Evolutionary conservation across 1,284 basidiomycete species (phyloP), one percentile per base, ranked within the genome.

Genomic region (Trichosporon sp.): DNA sequence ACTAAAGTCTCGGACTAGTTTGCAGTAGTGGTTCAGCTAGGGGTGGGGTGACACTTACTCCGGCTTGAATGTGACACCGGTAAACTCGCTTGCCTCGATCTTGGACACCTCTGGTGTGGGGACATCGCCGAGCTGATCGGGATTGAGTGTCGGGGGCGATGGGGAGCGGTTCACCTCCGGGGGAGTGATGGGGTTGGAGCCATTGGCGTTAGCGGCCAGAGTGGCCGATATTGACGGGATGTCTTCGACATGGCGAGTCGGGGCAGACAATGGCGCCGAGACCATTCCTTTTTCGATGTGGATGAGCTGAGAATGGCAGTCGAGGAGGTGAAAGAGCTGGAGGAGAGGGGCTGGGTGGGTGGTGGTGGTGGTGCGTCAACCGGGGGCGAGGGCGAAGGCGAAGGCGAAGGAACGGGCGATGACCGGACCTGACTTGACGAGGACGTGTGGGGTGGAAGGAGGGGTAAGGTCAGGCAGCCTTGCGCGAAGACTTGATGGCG

Each of bases 21-120:
- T n/a, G 11, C 34, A 13, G 34, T 3, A 14, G 44, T 23, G 11
- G 23, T 23, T 46, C 44, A 11, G 44, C 44, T 3, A 37, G 34
- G 9, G 21, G 7, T 13, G 19, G 32, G 29, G 13, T 31, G 1
- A 5, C 31, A 74, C 77, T 71, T 56, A 79, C 77, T 79, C 77
- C 58, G 77, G 77, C 13, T 69, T 73, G 62, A 81, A 81, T 0
- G 73, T 73, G 7, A 81, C 78, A 4, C 79, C 79, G 4, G 78
- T 78, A 29, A 74, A 74, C 44, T 76, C 74, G 36, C 70, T 71
- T 25, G 75, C 74, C 68, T 81, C 79, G 25, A 81, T 77, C 73
- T 78, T 74, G 29, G 76, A 78, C 33, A 79, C 72, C 59, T 81
- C 79, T 3, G 72, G 74, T 36, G 65, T 59, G 36, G 59, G 31